Evolutionary conservation across 306 rosid genomes (phyloP).

Genomic region (Pyrus communis): DNA sequence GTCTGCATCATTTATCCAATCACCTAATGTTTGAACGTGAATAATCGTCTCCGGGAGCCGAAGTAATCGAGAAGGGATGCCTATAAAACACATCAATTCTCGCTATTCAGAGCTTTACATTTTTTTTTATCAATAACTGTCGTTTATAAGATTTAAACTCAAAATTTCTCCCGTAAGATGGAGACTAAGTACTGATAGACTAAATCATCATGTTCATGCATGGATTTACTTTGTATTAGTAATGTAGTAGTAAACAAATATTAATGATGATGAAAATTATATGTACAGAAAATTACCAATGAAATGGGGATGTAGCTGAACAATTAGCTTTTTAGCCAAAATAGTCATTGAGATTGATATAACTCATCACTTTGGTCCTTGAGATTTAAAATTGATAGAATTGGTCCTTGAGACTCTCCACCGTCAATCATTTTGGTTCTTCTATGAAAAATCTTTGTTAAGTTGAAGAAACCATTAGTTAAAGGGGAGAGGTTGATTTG

Average conservation of each 20-base stretch:
- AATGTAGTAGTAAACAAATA: not conserved
- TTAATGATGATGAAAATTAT: not conserved
- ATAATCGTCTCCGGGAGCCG: constrained; percentile 91
- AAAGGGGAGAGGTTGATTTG: too few species aligned
- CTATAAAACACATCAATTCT: constrained; percentile 12
- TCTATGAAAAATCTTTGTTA: too few species aligned
- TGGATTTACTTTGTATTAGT: not conserved
- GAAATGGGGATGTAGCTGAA: constrained; percentile 66
- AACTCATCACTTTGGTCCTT: rapidly evolving
- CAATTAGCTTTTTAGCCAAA: constrained; percentile 27
- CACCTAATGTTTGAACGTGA: constrained; percentile 82
- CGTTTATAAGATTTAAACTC: too few species aligned
- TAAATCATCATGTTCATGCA: too few species aligned
- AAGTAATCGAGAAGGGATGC: constrained; percentile 93
- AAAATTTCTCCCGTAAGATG: too few species aligned
- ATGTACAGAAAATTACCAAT: constrained; percentile 43
- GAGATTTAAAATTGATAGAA: too few species aligned
- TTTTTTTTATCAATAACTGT: too few species aligned
- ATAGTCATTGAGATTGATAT: too few species aligned
- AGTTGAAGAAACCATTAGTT: too few species aligned
- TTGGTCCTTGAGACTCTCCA: rapidly evolving
- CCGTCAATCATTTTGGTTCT: too few species aligned
- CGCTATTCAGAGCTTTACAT: not conserved
- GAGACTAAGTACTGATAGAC: too few species aligned
- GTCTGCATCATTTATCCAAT: constrained; percentile 27